A percentile compares a stretch with the other conserved stretches of the same genome.
Evolutionary conservation across 2,329 filamentous ascomycete genomes (phyloP).

Genomic region (Pseudogymnoascus sp.): DNA sequence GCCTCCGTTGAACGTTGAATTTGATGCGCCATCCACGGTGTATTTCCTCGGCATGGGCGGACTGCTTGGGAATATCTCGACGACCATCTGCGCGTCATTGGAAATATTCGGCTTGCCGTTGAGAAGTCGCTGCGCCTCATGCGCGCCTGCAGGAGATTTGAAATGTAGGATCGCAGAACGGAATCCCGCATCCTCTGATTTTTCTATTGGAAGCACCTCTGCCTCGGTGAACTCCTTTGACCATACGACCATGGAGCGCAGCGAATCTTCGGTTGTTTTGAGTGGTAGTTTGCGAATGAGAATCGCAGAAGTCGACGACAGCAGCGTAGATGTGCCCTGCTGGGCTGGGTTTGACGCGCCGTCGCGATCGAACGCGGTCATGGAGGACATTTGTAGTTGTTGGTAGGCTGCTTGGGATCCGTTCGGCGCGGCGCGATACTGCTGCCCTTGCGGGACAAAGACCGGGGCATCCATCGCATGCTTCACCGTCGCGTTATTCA

Average conservation of each 20-base stretch:
- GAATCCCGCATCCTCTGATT: conserved; percentile 42
- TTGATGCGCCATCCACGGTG: conserved; percentile 37
- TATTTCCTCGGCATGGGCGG: conserved; percentile 38
- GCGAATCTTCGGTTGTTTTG: conserved; percentile 45
- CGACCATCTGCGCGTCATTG: conserved; percentile 45
- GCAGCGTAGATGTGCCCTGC: conserved; percentile 19
- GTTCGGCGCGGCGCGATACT: conserved; percentile 25
- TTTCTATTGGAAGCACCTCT: conserved; percentile 43
- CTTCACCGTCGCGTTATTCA: conserved; percentile 20
- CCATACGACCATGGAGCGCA: conserved; percentile 51
- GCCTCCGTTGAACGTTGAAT: conserved; percentile 18
- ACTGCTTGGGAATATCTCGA: conserved; percentile 45
- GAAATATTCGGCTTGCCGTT: conserved; percentile 46
- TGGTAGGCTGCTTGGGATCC: conserved; percentile 23
- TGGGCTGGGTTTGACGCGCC: conserved; percentile 18
- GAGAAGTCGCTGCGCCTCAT: conserved; percentile 49
- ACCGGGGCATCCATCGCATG: conserved; percentile 29
- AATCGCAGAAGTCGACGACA: conserved; percentile 33
- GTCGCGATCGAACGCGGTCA: conserved; percentile 25
- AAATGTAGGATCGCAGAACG: conserved; percentile 47
- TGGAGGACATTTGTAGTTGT: conserved; percentile 26
- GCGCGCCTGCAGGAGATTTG: conserved; percentile 43
- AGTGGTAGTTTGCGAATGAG: conserved; percentile 47
- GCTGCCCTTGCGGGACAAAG: conserved; percentile 26
- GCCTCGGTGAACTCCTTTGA: conserved; percentile 47